Base-by-base conservation (phyloP, 495 filamentous ascomycete species). In the Tuber melanosporum region DNA sequence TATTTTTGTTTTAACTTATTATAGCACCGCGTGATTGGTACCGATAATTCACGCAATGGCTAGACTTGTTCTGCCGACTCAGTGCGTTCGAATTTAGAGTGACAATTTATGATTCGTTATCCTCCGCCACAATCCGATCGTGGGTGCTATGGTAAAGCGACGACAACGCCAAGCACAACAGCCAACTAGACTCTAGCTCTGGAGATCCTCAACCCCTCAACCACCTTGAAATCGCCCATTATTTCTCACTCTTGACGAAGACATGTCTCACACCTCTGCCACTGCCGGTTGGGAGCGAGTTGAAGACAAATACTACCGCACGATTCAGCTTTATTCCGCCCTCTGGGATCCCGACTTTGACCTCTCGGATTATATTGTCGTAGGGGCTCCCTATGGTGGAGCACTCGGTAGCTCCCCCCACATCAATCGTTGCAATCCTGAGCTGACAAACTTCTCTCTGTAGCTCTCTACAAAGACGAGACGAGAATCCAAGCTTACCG, bases 271-370 rank as follows among this genome's bases (percentile, higher is more conserved):
- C 26, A 71, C 73, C 77, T 76, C 82, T 85, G 93, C 95, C 74
- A 94, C 93, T 69, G 91, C 94, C 79, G 92, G 93, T 83, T 99
- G 95, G 95, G 94, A 97, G 86, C 91, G 89, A 83, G 88, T 98
- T 73, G 95, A 93, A 73, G 92, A 95, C 80, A 90, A 89, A 78
- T 99, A 95, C 85, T 99, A 98, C 86, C 92, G 95, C 83, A 98
- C 95, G 85, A 90, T 92, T 43, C 91, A 93, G 84, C 88, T 97
- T 49, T 99, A 98, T 87, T 94, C 93, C 75, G 91, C 90, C 77
- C 88, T 99, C 80, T 98, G 98, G 85, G 92, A 94, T 83, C 90
- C 92, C 77, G 93, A 97, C 81, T 87, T 97, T 74, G 94, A 99
- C 86, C 88, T 99, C 82, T 95, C 97, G 84, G 95, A 97, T 86